Percentiles rank a stretch among this genome's conserved stretches.
These are phyloP conservation scores for Kockiozyma suomiensis DNA, from an alignment of 805 yeast species.

Conservation along the genomic window DNA sequence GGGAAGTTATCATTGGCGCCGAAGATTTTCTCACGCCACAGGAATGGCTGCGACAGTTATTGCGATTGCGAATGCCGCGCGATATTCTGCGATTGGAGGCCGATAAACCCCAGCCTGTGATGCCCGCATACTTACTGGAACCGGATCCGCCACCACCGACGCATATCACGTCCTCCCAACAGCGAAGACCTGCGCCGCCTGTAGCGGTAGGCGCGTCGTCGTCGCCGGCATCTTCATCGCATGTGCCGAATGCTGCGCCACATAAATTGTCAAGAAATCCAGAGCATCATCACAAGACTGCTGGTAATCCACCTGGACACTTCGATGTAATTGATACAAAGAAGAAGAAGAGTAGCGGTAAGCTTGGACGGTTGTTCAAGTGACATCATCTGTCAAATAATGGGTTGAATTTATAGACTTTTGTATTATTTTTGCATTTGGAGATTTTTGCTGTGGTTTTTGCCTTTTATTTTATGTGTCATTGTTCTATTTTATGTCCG, in stretches of 20 bases:
- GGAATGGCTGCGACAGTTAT: constrained; percentile 40
- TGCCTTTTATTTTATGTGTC: no score
- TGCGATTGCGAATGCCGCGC: constrained; percentile 38
- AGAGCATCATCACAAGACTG: constrained; percentile 24
- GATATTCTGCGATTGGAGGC: constrained; percentile 39
- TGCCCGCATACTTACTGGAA: constrained; percentile 42
- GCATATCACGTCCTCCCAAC: background rate
- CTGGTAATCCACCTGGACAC: constrained; percentile 32
- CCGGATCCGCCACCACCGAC: constrained; percentile 34
- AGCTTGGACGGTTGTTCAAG: constrained; percentile 12
- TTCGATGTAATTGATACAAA: constrained; percentile 25
- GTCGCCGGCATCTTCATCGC: background rate
- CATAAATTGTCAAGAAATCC: constrained; percentile 26
- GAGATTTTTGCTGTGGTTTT: background rate
- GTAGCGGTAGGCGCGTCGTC: constrained; percentile 4
- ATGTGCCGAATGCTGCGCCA: constrained; percentile 29
- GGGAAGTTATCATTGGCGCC: constrained; percentile 80
- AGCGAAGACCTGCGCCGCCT: background rate
- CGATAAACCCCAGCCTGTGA: constrained; percentile 38
- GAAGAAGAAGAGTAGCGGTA: constrained; percentile 21
- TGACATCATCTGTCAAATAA: no score
- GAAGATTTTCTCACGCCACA: constrained; percentile 62
- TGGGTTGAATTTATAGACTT: no score
- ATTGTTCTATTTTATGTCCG: no score
- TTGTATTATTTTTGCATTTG: no score